Evolutionary conservation across 2,329 filamentous ascomycete species (phyloP).

Genomic region (Coleophoma crateriformis): DNA sequence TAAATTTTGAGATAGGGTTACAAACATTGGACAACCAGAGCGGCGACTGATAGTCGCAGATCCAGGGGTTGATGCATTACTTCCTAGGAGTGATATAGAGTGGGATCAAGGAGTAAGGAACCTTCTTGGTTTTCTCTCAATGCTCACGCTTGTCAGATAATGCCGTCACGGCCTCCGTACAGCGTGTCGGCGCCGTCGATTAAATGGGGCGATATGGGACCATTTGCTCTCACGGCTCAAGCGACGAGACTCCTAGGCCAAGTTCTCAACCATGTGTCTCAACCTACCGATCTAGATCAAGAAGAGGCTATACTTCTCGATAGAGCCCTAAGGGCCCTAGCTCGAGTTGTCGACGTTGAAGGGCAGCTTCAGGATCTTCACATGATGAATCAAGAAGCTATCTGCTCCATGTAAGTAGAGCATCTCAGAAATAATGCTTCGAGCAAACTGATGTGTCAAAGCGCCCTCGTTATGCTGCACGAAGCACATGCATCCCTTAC

Average conservation of each 20-base stretch:
- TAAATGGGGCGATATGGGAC: slow-evolving; percentile 24
- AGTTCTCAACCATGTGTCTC: slow-evolving; percentile 18
- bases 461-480: slow-evolving; percentile 8
- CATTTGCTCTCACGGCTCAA: slow-evolving; percentile 41
- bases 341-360: slow-evolving; percentile 4
- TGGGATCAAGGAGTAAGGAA: slow-evolving; percentile 27
- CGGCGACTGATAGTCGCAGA: slow-evolving; percentile 3
- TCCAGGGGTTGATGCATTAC: slow-evolving; percentile 2
- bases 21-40: slow-evolving; percentile 8
- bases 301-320: slow-evolving; percentile 10
- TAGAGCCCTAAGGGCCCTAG: slow-evolving; percentile 6
- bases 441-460: neutral
- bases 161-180: slow-evolving; percentile 1
- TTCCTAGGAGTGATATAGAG: slow-evolving; percentile 22
- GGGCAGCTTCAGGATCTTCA: slow-evolving; percentile 4
- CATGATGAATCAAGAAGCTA: slow-evolving; percentile 10
- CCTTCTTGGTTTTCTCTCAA: too few species aligned
- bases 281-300: slow-evolving; percentile 1
- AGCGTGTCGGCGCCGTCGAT: slow-evolving; percentile 1
- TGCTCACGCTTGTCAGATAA: neutral
- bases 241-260: slow-evolving; percentile 24
- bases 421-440: neutral
- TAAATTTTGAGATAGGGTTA: slow-evolving; percentile 3
- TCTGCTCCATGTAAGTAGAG: slow-evolving; percentile 8
- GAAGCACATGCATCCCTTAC: slow-evolving; percentile 7